Conservation (phyloP, 108 stramenopile genomes). For the Fragilaria radians region DNA sequence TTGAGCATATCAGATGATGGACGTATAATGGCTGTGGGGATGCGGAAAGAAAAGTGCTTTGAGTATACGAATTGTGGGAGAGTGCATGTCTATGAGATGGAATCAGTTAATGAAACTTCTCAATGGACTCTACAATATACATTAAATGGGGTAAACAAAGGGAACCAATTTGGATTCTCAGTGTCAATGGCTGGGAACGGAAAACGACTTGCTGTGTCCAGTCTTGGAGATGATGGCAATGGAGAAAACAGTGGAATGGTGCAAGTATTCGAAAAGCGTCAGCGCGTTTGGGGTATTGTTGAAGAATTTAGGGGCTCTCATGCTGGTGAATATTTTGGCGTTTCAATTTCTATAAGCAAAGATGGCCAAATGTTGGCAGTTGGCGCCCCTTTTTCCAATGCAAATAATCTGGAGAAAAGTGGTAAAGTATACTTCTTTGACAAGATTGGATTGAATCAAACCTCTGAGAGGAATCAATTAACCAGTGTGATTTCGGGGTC, state of each 20-base stretch:
- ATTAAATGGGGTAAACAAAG: slow-evolving; percentile 11
- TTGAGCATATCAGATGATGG: too few species aligned
- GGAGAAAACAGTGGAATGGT: slow-evolving; percentile 36
- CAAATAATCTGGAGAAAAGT: slow-evolving; percentile 17
- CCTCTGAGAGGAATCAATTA: slow-evolving; percentile 3
- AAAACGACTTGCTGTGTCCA: slow-evolving; percentile 20
- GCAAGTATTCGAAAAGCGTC: slow-evolving; percentile 23
- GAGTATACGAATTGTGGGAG: too few species aligned
- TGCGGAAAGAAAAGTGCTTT: too few species aligned
- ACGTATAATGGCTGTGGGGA: too few species aligned
- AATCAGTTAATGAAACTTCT: too few species aligned
- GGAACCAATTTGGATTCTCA: slow-evolving; percentile 27
- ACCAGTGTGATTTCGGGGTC: slow-evolving; percentile 13
- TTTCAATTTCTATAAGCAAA: slow-evolving; percentile 21
- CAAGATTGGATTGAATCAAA: not conserved
- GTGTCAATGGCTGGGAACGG: slow-evolving; percentile 21
- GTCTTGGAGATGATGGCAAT: slow-evolving; percentile 23
- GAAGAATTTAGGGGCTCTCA: slow-evolving; percentile 24
- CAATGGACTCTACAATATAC: too few species aligned
- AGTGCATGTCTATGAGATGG: too few species aligned
- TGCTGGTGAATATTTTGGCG: slow-evolving; percentile 23
- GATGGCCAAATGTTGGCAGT: slow-evolving; percentile 31
- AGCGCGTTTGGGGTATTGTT: slow-evolving; percentile 11
- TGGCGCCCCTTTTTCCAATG: slow-evolving; percentile 27
- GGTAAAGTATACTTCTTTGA: slow-evolving; percentile 24